Evolutionary conservation across 169 alveolate genomes (phyloP), one percentile per base, ranked within the genome.

Genomic region (Cryptosporidium ryanae): DNA sequence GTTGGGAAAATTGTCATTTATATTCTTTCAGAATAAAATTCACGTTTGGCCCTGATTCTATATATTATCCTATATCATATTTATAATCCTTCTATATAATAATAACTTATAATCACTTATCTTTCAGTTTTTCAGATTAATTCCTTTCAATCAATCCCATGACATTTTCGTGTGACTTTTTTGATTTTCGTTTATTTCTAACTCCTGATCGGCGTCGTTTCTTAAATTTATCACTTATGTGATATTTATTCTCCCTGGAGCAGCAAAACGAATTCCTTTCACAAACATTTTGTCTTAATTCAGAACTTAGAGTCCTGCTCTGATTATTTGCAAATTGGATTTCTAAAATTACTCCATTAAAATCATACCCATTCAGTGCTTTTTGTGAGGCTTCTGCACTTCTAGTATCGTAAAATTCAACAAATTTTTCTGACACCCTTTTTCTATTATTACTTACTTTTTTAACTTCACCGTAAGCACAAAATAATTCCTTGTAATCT

Each of bases 381-480:
- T 90, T 84, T 54, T 83, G 90, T 8, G 93, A 82, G 15, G 84
- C 82, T 48, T 83, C 91, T 21, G 91, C 93, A 43, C 82, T 90
- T 15, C 91, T 43, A 32, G 70, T 44, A 38, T 90, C 91, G 44
- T 61, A 67, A 23, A 71, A 90, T 63, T 90, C 90, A 25, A 90
- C 91, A 82, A 82, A 90, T 55, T 90, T 90, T 61, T 90, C 93
- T 25, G 92, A 46, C 50, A 82, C 92, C 32, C 91, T 29, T 59
- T 90, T 90, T 17, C 91, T n/a, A 49, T 90, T 90, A 15, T 82
- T 65, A 6, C 91, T 59, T 2, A 82, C 84, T 57, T 82, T 90
- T 66, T 90, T 90, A 44, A 90, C 64, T 44, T 82, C 92, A 17
- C 92, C 92, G 38, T 61, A 82, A 43, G 82, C 43, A 17, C 84